Evolutionary conservation across 768 basidiomycete genomes (phyloP), one percentile per base, ranked within the genome.

Genomic region (Nidula microcarpa): DNA sequence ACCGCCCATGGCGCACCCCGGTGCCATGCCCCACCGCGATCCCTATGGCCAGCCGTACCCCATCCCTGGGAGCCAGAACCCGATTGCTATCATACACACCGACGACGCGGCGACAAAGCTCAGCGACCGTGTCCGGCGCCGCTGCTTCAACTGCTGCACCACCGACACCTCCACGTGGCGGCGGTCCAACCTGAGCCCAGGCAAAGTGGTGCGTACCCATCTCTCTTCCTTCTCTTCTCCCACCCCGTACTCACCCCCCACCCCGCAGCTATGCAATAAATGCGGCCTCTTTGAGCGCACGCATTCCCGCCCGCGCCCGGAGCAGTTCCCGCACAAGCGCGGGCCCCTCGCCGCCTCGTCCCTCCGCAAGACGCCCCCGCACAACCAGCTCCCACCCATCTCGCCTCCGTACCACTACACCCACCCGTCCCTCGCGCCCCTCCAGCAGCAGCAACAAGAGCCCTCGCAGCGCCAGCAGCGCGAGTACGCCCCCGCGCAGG

Each of bases 81-180:
- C 64, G 2, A 60, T 67, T 5, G 59, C 66, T 2, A 68, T 75
- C 50, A 66, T 75, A 10, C 74, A 85, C 68, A 91, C 89, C 0
- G 87, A 89, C 66, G 89, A 91, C 58, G 89, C 89, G 0, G 80
- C 87, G 1, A 90, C 88, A 0, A 91, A 91, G 69, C 74, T 91
- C 52, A 86, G 82, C 62, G 87, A 90, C 63, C 78, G 87, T 39
- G 85, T 91, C 47, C 78, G 89, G 30, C 70, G 89, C 36, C 73
- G 88, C 46, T 91, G 89, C 68, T 91, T 87, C 78, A 91, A 91
- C 65, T 91, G 89, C 67, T 85, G 86, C 65, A 91, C 89, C 23
- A 90, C 89, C 11, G 89, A 91, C 57, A 91, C 90, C 33, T 86
- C 85, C 48, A 91, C 89, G 23, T 91, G 89, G 89, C 70, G 89